phyloP scores from a whole-genome alignment of 768 basidiomycete species.

The Leucosporidium scottii region DNA sequence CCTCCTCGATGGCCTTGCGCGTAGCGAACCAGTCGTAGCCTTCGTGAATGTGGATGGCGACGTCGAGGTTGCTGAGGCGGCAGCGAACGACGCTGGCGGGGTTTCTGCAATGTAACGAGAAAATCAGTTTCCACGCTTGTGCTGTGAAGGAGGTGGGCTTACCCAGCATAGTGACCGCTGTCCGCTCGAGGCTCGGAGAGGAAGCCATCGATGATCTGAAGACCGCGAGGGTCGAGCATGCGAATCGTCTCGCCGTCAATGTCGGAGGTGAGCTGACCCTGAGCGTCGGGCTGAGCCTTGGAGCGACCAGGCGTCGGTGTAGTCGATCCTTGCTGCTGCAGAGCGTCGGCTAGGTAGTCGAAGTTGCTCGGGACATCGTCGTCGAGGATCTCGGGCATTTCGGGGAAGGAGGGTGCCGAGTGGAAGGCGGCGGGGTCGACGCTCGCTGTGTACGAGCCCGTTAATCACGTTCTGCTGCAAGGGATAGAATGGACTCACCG shows the following conservation, averaged over 20 bases:
- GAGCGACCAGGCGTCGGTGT: constrained; percentile 4
- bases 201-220: constrained; percentile 67
- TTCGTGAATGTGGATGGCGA: constrained; percentile 71
- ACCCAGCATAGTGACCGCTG: not conserved
- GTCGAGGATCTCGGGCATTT: constrained; percentile 75
- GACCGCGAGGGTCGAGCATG: constrained; percentile 57
- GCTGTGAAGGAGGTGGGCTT: no score
- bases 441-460: no score
- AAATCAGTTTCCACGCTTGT: no score
- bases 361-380: constrained; percentile 86
- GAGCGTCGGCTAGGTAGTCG: constrained; percentile 79
- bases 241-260: constrained; percentile 80
- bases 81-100: constrained; percentile 38
- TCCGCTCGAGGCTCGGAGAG: constrained; percentile 44
- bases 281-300: constrained; percentile 21
- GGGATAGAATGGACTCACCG: no score
- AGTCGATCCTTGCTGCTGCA: constrained; percentile 40
- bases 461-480: no score
- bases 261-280: constrained; percentile 23
- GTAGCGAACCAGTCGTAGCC: constrained; percentile 92
- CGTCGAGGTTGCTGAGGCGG: constrained; percentile 41
- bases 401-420: constrained; percentile 64
- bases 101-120: constrained; percentile 3
- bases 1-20: constrained; percentile 75
- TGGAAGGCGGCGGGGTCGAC: constrained; percentile 78